Percentiles rank a stretch among this genome's conserved stretches.
phyloP scores from a whole-genome alignment of 1,284 basidiomycete species.

The Malassezia japonica region DNA sequence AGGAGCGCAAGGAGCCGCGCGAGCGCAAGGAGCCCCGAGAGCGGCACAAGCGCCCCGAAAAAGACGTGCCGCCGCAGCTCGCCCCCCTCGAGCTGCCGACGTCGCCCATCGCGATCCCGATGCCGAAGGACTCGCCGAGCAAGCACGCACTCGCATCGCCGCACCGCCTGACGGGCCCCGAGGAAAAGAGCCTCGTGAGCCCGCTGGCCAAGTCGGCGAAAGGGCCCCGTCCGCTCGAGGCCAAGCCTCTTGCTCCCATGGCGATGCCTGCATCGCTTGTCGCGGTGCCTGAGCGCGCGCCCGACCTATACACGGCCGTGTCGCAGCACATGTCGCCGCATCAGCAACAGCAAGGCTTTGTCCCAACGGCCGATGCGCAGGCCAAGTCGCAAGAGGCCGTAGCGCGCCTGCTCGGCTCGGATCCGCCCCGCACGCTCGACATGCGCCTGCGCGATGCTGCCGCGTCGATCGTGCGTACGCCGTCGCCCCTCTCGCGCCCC shows the following conservation, averaged over 20 bases:
- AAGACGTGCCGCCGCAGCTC: conserved; percentile 2
- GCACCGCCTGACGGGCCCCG: background rate
- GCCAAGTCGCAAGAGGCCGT: too few species aligned
- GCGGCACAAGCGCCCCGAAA: too few species aligned
- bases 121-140: background rate
- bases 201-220: too few species aligned
- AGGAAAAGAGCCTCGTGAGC: background rate
- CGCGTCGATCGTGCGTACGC: background rate
- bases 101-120: background rate
- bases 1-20: too few species aligned
- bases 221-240: too few species aligned
- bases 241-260: too few species aligned
- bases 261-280: too few species aligned
- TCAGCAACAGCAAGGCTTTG: conserved; percentile 18
- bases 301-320: background rate
- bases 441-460: conserved; percentile 12
- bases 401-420: too few species aligned
- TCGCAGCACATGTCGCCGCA: conserved; percentile 17
- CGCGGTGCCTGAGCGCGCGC: background rate
- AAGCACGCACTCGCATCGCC: background rate
- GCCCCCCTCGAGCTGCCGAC: background rate
- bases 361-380: background rate
- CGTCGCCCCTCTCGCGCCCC: background rate
- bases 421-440: too few species aligned
- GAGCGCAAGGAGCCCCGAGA: too few species aligned